A percentile compares a stretch with the other conserved stretches of the same genome.
Evolutionary conservation across 352 stramenopile genomes (phyloP).

Genomic region (Thalassiosira oceanica): DNA sequence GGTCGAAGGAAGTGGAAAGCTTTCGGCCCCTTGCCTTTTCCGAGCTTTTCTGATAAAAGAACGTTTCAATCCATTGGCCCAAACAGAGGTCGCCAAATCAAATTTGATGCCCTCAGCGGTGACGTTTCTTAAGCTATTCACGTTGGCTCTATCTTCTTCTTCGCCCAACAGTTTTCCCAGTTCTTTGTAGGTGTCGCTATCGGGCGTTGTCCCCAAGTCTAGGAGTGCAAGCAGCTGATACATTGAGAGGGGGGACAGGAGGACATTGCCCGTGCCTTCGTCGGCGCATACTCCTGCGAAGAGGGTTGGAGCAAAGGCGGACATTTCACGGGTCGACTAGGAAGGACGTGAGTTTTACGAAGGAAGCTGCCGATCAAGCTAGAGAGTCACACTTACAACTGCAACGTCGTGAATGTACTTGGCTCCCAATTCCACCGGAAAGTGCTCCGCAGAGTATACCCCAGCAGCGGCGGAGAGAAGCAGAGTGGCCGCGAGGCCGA

Average conservation of each 20-base stretch:
- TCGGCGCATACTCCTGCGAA: not conserved
- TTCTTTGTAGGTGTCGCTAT: constrained; percentile 11
- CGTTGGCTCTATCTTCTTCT: constrained; percentile 2
- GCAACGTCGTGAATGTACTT: no score
- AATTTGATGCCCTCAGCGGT: constrained; percentile 22
- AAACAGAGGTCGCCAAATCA: constrained; percentile 26
- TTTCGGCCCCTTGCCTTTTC: constrained; percentile 8
- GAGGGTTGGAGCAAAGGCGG: constrained; percentile 1
- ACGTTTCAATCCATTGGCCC: constrained; percentile 19
- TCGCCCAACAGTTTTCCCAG: not conserved
- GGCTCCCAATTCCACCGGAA: no score
- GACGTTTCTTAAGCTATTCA: no score
- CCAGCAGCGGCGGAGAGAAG: no score
- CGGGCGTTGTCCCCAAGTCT: constrained; percentile 5
- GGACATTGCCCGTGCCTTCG: not conserved
- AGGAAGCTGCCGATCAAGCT: no score
- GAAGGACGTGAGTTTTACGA: no score
- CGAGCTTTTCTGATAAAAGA: constrained; percentile 10
- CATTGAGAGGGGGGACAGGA: constrained; percentile 2
- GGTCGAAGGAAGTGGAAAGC: constrained; percentile 12
- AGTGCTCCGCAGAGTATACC: no score
- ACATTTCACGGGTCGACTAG: no score
- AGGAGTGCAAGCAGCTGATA: not conserved
- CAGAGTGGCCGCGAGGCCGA: no score
- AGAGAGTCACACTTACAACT: no score